phyloP scores from a whole-genome alignment of 129 eudicot genomes.

The Lonicera japonica region DNA sequence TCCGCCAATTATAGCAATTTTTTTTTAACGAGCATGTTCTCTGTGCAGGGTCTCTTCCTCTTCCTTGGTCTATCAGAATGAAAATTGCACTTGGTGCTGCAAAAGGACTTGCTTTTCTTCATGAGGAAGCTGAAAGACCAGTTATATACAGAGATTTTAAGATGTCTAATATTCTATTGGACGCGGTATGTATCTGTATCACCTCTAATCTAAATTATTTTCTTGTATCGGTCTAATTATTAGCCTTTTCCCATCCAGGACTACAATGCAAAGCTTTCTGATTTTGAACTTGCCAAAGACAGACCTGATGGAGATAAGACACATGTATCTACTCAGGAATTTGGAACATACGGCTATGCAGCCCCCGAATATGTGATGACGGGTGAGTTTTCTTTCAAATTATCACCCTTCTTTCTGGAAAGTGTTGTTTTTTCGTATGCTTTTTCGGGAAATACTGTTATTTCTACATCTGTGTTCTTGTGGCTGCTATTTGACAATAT shows the following conservation, averaged over 20 bases:
- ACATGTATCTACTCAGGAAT: conserved; percentile 78
- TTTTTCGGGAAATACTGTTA: too few relatives aligned
- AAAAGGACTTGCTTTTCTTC: conserved; percentile 92
- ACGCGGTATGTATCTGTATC: conserved; percentile 54
- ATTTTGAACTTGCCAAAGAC: conserved; percentile 97
- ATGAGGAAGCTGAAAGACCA: conserved; percentile 85
- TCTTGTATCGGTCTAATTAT: not conserved
- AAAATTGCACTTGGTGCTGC: conserved; percentile 94
- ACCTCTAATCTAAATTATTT: not conserved
- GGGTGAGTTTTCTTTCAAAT: conserved; percentile 26
- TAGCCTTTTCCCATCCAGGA: conserved; percentile 37
- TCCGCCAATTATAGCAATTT: not conserved
- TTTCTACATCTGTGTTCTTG: too few relatives aligned
- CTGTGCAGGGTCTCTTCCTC: conserved; percentile 67
- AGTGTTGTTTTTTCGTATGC: too few relatives aligned
- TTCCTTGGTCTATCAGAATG: conserved; percentile 85
- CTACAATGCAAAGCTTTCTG: conserved; percentile 92
- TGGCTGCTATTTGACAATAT: too few relatives aligned
- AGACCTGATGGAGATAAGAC: conserved; percentile 93
- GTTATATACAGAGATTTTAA: conserved; percentile 92
- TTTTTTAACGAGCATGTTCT: conserved; percentile 5
- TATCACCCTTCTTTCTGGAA: too few relatives aligned
- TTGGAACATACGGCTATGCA: conserved; percentile 95
- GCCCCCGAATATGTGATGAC: conserved; percentile 95
- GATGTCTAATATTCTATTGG: conserved; percentile 74